phyloP scores from a whole-genome alignment of 129 eudicot genomes.

The Lactuca saligna region DNA sequence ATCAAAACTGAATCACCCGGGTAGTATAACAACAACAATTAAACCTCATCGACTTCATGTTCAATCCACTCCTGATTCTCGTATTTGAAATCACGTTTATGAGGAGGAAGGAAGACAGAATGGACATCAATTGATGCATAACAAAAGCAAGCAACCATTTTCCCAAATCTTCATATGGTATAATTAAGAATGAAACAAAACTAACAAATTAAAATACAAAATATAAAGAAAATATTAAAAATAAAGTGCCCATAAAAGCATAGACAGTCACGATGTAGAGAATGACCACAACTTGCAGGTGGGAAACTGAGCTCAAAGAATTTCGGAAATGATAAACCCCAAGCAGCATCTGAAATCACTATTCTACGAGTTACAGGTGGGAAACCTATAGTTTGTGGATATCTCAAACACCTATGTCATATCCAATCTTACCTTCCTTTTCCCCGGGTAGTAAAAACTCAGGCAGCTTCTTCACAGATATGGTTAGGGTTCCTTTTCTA shows the following conservation, averaged over 20 bases:
- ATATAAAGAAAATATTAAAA: neutral
- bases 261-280: constrained; percentile 92
- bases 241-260: constrained; percentile 84
- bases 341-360: constrained; percentile 98
- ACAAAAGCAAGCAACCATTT: constrained; percentile 98
- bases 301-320: constrained; percentile 96
- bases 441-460: constrained; percentile 86
- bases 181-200: neutral
- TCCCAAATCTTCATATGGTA: constrained; percentile 61
- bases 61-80: constrained; percentile 83
- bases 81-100: constrained; percentile 71
- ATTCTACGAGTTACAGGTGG: constrained; percentile 95
- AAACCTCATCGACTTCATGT: constrained; percentile 80
- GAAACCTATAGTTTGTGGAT: constrained; percentile 78
- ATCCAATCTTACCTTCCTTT: constrained; percentile 96
- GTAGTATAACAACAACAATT: neutral
- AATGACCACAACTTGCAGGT: constrained; percentile 98
- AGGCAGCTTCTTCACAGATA: constrained; percentile 91
- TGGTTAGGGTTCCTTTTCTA: constrained; percentile 92
- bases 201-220: neutral
- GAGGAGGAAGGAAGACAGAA: constrained; percentile 90
- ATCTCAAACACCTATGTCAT: constrained; percentile 97
- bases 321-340: constrained; percentile 98
- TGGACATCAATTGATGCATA: constrained; percentile 98
- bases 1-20: neutral